Evolutionary conservation across 352 stramenopile genomes (phyloP).

Genomic region (Globisporangium cederbergense): DNA sequence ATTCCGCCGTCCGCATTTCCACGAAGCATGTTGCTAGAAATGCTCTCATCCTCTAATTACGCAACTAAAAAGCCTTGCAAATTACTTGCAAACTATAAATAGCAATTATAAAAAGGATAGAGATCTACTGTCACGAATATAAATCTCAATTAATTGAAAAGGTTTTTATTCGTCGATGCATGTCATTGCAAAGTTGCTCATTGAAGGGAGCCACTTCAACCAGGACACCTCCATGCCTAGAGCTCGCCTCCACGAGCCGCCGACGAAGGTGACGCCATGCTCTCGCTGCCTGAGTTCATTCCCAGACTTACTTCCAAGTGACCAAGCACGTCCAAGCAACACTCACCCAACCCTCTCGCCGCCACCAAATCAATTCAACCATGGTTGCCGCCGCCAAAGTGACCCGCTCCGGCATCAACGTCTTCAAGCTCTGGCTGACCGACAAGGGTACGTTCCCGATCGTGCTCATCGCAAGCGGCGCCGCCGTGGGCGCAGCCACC

Average conservation of each 20-base stretch:
- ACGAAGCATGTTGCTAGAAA: not conserved
- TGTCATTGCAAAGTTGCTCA: not conserved
- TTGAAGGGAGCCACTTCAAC: not conserved
- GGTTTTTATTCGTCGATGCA: not conserved
- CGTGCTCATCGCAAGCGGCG: conserved; percentile 39
- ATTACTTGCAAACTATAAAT: not conserved
- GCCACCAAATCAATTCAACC: not conserved
- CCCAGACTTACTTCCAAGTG: conserved; percentile 9
- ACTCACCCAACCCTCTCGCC: not conserved
- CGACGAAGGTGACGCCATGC: not conserved
- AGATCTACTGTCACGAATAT: no score
- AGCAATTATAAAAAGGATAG: no score
- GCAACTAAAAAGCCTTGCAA: not conserved
- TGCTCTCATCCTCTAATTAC: not conserved
- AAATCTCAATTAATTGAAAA: not conserved
- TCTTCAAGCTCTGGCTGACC: conserved; percentile 57
- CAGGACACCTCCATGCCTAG: not conserved
- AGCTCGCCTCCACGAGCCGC: not conserved
- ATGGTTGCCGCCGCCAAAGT: conserved; percentile 22
- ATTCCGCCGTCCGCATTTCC: not conserved
- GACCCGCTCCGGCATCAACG: conserved; percentile 31
- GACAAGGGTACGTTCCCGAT: conserved; percentile 61
- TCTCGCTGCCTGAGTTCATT: conserved; percentile 8
- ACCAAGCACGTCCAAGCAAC: conserved; percentile 1
- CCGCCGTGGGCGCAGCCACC: conserved; percentile 28